Evolutionary conservation across 2,329 filamentous ascomycete genomes (phyloP).

Genomic region (Zasmidium cellare): DNA sequence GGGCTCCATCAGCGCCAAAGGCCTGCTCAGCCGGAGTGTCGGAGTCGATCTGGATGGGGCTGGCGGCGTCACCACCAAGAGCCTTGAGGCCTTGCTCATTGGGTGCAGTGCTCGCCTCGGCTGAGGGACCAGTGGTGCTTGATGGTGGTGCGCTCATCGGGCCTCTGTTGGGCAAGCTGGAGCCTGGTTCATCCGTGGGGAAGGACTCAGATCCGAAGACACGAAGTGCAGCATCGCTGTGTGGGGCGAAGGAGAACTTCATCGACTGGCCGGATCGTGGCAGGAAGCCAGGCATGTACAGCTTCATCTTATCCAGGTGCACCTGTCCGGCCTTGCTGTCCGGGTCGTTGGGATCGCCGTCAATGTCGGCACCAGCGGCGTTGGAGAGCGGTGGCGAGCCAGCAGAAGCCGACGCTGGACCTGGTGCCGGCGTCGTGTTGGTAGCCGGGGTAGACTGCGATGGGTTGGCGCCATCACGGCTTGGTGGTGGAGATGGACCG

Average conservation of each 20-base stretch:
- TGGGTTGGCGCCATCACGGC: neutral
- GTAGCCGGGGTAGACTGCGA: neutral
- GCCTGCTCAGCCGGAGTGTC: constrained; percentile 1
- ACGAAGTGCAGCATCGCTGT: constrained; percentile 20
- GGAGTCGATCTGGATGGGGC: constrained; percentile 6
- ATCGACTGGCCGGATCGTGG: constrained; percentile 29
- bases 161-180: constrained; percentile 20
- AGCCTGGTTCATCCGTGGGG: constrained; percentile 14
- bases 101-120: too few relatives aligned
- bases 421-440: neutral
- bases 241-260: constrained; percentile 32
- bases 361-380: constrained; percentile 1
- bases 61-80: neutral
- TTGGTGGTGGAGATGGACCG: constrained; percentile 9
- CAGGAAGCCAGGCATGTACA: constrained; percentile 24
- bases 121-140: neutral
- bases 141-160: constrained; percentile 20
- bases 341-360: neutral
- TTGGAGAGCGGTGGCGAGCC: neutral
- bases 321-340: neutral
- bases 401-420: constrained; percentile 7
- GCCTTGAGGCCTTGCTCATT: neutral
- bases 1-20: neutral
- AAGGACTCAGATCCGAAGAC: constrained; percentile 26
- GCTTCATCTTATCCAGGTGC: constrained; percentile 23